Conservation (phyloP, 2,329 filamentous ascomycete genomes). For the Hortaea werneckii region DNA sequence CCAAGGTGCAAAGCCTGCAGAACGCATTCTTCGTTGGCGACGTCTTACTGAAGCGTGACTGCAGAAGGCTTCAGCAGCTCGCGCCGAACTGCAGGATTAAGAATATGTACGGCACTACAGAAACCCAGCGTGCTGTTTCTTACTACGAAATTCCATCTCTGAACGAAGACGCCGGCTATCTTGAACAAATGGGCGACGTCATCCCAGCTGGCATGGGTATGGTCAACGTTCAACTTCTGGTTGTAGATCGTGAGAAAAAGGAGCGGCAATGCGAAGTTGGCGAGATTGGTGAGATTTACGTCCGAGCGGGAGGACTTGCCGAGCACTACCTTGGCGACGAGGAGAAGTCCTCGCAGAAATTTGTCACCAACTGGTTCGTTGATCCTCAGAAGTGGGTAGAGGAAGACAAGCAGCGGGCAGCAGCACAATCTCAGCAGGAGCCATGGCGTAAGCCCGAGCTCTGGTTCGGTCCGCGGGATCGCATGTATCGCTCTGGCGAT, state of each 20-base stretch:
- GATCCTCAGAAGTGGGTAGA: slow-evolving; percentile 60
- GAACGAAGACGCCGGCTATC: slow-evolving; percentile 51
- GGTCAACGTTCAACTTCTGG: slow-evolving; percentile 76
- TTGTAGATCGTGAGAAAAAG: slow-evolving; percentile 61
- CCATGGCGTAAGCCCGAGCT: slow-evolving; percentile 64
- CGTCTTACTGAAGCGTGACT: slow-evolving; percentile 75
- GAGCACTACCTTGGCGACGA: slow-evolving; percentile 62
- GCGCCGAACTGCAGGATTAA: slow-evolving; percentile 66
- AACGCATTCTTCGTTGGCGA: slow-evolving; percentile 88
- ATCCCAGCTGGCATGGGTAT: slow-evolving; percentile 81
- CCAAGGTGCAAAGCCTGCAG: slow-evolving; percentile 48
- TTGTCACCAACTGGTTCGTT: slow-evolving; percentile 78
- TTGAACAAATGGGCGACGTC: slow-evolving; percentile 60
- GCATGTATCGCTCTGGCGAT: slow-evolving; percentile 81
- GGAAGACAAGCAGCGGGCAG: slow-evolving; percentile 46
- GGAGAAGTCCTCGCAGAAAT: slow-evolving; percentile 63
- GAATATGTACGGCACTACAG: slow-evolving; percentile 84
- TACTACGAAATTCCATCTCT: slow-evolving; percentile 69
- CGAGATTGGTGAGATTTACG: slow-evolving; percentile 74
- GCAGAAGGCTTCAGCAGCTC: slow-evolving; percentile 62
- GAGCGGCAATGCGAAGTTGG: slow-evolving; percentile 66
- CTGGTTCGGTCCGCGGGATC: slow-evolving; percentile 73
- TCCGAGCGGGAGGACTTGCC: slow-evolving; percentile 73
- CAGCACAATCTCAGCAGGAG: slow-evolving; percentile 44
- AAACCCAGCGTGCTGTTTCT: slow-evolving; percentile 70